A percentile compares a stretch with the other conserved stretches of the same genome.
phyloP scores from a whole-genome alignment of 441 rosid species.

The Mallotus repandus region DNA sequence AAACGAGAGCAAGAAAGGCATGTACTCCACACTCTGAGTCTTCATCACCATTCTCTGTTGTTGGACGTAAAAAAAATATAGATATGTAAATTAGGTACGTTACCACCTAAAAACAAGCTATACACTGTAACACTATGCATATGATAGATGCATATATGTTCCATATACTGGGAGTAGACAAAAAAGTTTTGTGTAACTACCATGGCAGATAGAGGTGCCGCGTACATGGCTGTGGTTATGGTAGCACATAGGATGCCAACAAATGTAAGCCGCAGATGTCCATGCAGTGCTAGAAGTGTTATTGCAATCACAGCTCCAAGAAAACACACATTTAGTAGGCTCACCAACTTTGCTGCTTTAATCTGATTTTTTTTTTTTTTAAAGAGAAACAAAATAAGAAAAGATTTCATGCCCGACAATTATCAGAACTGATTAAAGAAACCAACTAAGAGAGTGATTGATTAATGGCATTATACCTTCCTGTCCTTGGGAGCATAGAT shows the following conservation, averaged over 20 bases:
- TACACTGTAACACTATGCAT: too few relatives aligned
- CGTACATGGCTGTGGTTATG: constrained; percentile 55
- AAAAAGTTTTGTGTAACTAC: constrained; percentile 20
- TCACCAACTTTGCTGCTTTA: constrained; percentile 39
- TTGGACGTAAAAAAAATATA: too few relatives aligned
- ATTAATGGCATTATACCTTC: constrained; percentile 33
- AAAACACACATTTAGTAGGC: constrained; percentile 39
- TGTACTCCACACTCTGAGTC: constrained; percentile 54
- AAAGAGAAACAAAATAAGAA: not conserved
- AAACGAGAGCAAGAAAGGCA: constrained; percentile 62
- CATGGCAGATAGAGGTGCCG: constrained; percentile 52
- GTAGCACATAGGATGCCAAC: constrained; percentile 52
- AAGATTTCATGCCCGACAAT: too few relatives aligned
- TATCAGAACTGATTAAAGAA: too few relatives aligned
- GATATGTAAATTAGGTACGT: too few relatives aligned
- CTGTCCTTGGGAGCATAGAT: constrained; percentile 43
- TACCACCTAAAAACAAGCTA: too few relatives aligned
- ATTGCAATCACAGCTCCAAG: constrained; percentile 39
- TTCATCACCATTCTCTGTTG: constrained; percentile 43
- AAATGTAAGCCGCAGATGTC: constrained; percentile 32
- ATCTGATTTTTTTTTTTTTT: constrained; percentile 28
- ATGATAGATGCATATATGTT: too few relatives aligned
- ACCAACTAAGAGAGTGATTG: too few relatives aligned
- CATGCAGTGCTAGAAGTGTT: constrained; percentile 47
- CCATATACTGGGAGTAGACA: too few relatives aligned